These are phyloP conservation scores for Starmerella stigmatis DNA, from an alignment of 805 yeast genomes.

Conservation along the genomic window DNA sequence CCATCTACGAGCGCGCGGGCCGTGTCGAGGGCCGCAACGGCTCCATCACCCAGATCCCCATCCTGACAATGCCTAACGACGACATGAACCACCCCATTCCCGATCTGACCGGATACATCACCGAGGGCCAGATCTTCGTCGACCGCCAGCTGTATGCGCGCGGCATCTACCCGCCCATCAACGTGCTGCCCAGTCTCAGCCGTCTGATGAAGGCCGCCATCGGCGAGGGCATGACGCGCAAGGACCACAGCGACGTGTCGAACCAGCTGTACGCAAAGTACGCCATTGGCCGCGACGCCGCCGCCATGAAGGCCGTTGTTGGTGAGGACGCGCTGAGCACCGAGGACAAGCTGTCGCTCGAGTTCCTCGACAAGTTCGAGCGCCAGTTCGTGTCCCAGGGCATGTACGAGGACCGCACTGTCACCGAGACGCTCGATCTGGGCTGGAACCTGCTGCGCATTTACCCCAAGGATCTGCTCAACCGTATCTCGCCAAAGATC, in stretches of 20 bases:
- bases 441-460: conserved; percentile 98
- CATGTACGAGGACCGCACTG: conserved; percentile 89
- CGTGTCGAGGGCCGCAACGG: conserved; percentile 99
- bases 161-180: conserved; percentile 98
- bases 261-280: conserved; percentile 98
- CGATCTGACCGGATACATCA: conserved; percentile 97
- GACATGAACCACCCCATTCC: conserved; percentile 99
- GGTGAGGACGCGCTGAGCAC: conserved; percentile 98
- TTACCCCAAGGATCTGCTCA: conserved; percentile 96
- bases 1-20: conserved; percentile 99
- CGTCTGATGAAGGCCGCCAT: conserved; percentile 99
- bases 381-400: conserved; percentile 93
- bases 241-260: conserved; percentile 98
- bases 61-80: conserved; percentile 98
- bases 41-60: conserved; percentile 97
- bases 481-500: conserved; percentile 97
- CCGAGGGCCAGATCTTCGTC: conserved; percentile 96
- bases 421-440: conserved; percentile 90
- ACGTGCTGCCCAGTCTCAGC: conserved; percentile 92
- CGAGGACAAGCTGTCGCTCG: conserved; percentile 94
- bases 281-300: conserved; percentile 99
- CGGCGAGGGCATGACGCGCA: conserved; percentile 99
- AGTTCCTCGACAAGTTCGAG: conserved; percentile 95
- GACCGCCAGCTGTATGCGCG: conserved; percentile 94
- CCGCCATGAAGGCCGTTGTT: conserved; percentile 99